Percentiles rank a stretch among this genome's conserved stretches.
phyloP scores from a whole-genome alignment of 2,329 filamentous ascomycete species.

The Colletotrichum acutatum region DNA sequence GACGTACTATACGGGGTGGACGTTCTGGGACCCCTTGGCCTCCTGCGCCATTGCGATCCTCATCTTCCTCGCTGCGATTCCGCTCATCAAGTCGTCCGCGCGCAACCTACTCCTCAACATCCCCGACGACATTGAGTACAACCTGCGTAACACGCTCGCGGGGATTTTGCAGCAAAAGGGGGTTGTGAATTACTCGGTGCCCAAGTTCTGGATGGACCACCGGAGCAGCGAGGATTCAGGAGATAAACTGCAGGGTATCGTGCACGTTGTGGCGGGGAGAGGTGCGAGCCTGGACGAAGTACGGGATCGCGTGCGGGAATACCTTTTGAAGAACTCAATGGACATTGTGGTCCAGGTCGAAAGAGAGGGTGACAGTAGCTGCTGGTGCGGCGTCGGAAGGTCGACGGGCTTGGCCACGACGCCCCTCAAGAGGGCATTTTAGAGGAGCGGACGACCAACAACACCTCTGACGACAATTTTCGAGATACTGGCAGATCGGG shows the following conservation, averaged over 20 bases:
- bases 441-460: constrained; percentile 30
- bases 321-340: constrained; percentile 77
- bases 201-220: constrained; percentile 94
- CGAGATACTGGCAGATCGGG: neutral
- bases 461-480: constrained; percentile 9
- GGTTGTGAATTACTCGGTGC: constrained; percentile 85
- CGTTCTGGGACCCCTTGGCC: constrained; percentile 93
- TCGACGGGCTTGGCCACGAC: constrained; percentile 40
- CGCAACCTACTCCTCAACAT: constrained; percentile 86
- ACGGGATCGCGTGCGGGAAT: constrained; percentile 77
- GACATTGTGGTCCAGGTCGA: constrained; percentile 91
- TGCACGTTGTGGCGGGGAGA: constrained; percentile 83
- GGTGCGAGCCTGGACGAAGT: constrained; percentile 85
- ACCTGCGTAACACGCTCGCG: constrained; percentile 84
- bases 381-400: constrained; percentile 64
- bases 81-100: constrained; percentile 86
- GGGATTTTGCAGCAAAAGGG: constrained; percentile 85
- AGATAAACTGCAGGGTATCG: constrained; percentile 78
- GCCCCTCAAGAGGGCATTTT: constrained; percentile 48
- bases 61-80: constrained; percentile 92
- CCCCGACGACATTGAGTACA: constrained; percentile 87
- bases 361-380: constrained; percentile 77
- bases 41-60: constrained; percentile 93
- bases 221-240: constrained; percentile 46
- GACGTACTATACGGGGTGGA: constrained; percentile 89